Evolutionary conservation across 805 yeast species (phyloP).

Genomic region (Suhomyces pyralidae): DNA sequence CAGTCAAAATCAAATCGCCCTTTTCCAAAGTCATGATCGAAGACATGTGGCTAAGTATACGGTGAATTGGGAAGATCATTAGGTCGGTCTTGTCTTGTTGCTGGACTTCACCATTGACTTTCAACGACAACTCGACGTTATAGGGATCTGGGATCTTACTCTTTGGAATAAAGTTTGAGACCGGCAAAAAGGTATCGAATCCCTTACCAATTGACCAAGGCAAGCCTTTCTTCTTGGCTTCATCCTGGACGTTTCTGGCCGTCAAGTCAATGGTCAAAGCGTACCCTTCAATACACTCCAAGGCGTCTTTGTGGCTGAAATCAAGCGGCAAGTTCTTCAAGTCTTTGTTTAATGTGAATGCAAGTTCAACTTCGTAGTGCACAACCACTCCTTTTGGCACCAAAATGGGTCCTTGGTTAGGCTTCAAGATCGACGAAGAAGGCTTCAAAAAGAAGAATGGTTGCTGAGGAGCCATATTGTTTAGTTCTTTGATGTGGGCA

Average conservation of each 20-base stretch:
- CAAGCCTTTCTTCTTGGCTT: conserved; percentile 86
- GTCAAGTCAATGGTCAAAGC: conserved; percentile 91
- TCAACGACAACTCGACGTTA: conserved; percentile 58
- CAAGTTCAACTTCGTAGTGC: conserved; percentile 94
- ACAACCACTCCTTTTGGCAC: conserved; percentile 77
- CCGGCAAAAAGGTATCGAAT: conserved; percentile 90
- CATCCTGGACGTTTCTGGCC: conserved; percentile 93
- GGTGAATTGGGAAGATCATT: conserved; percentile 87
- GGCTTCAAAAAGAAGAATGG: conserved; percentile 96
- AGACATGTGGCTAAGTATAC: conserved; percentile 75
- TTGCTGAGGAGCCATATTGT: conserved; percentile 73
- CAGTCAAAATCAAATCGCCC: conserved; percentile 90
- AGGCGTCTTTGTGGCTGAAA: conserved; percentile 64
- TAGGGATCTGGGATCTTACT: conserved; percentile 67
- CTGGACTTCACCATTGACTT: conserved; percentile 64
- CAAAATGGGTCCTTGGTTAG: conserved; percentile 67
- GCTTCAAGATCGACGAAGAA: conserved; percentile 63
- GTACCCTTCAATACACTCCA: conserved; percentile 80
- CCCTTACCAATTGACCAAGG: conserved; percentile 98
- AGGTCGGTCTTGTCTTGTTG: conserved; percentile 75
- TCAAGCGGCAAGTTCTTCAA: conserved; percentile 59
- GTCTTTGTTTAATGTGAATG: conserved; percentile 64
- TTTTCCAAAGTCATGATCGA: conserved; percentile 86
- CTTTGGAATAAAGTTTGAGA: conserved; percentile 72
- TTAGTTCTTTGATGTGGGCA: conserved; percentile 90